phyloP scores from a whole-genome alignment of 176 grass and related monocot genomes.

The Saccharum spontaneum region DNA sequence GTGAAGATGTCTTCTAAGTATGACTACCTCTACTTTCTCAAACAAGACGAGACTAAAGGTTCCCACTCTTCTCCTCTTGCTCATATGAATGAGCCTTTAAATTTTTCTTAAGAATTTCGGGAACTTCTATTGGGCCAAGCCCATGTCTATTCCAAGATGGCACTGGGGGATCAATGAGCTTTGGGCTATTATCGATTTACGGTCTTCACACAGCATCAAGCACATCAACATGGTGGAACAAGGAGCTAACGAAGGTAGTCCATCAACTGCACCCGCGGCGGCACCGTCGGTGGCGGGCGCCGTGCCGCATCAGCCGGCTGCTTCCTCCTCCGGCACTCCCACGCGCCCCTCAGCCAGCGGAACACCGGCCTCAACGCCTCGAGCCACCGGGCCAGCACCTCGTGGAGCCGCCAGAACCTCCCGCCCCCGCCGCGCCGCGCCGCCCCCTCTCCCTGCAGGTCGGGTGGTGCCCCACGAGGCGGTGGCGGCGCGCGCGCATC shows the following conservation, averaged over 20 bases:
- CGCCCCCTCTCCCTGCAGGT: not conserved
- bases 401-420: slow-evolving; percentile 27
- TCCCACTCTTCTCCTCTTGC: no score
- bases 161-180: no score
- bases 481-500: not conserved
- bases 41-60: no score
- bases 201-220: not conserved
- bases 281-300: slow-evolving; percentile 17
- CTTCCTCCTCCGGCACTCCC: slow-evolving; percentile 27
- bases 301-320: not conserved
- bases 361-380: slow-evolving; percentile 28
- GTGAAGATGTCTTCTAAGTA: no score
- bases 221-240: not conserved
- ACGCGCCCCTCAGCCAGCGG: slow-evolving; percentile 35
- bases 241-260: slow-evolving; percentile 33
- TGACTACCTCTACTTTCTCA: no score
- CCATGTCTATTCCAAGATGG: no score
- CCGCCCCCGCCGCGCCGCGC: not conserved
- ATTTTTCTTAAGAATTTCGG: no score
- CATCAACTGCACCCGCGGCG: slow-evolving; percentile 26
- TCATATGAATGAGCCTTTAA: no score
- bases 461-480: not conserved
- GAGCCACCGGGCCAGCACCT: slow-evolving; percentile 37
- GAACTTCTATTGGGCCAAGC: no score
- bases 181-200: not conserved